Evolutionary conservation across 805 yeast genomes (phyloP), one percentile per base, ranked within the genome.

Genomic region (Yamadazyma tumulicola): DNA sequence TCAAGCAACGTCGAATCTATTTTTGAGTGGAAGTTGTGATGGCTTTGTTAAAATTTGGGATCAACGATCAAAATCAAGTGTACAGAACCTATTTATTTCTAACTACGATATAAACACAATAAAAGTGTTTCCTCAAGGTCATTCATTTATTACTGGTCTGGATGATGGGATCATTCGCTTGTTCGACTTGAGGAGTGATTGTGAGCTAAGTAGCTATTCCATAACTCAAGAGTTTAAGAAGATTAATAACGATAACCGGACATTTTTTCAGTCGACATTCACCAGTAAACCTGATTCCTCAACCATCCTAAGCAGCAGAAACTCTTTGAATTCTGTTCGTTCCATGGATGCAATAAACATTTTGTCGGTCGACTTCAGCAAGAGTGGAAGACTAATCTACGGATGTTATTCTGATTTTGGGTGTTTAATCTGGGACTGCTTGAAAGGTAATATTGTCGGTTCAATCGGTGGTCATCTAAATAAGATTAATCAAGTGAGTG

Each of bases 101-200:
- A 69, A 69, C 17, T 69, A 71, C 30, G 96, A 89, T 52, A 75
- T 85, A 15, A 81, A 80, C 32, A 41, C 60, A 26, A 43, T 83
- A 5, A 67, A 72, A 41, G 77, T 77, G 47, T 80, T 81, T 51
- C 86, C 86, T 6, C 82, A 78, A 42, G 86, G 86, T 2, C 64
- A 79, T 39, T 71, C 86, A 1, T 77, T 88, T 46, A 76, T 74
- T 0, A 70, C 81, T 2, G 96, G 96, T 1, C 72, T 83, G 29
- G 96, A 87, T 50, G 94, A 85, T 54, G 89, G 91, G 3, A 54
- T 69, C 0, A 64, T 85, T 17, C 69, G 84, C 39, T 57, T 86
- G 36, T 83, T 75, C 55, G 97, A 88, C 54, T 56, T 85, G 29
- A 68, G 96, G 42, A 69, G 88, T 1, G 95, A 85, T 52, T 77